Evolutionary conservation across 129 eudicot genomes (phyloP), one percentile per base, ranked within the genome.

Genomic region (Ambrosia artemisiifolia): DNA sequence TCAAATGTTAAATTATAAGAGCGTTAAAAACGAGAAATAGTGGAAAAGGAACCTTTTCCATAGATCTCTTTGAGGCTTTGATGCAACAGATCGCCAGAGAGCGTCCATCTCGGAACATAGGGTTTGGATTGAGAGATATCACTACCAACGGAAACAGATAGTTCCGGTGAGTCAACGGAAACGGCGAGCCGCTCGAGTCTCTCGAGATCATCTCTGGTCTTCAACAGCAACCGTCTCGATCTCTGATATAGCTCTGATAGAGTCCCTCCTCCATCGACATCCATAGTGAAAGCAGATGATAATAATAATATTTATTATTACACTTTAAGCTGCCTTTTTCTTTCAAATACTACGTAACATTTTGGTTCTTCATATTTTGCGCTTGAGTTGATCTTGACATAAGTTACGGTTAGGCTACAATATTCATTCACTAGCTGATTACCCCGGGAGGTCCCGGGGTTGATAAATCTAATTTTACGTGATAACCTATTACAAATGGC

Each of bases 31-130:
- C 8, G 32, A 67, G 32, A 44, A 56, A 43, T 6, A 4, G 9
- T 13, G 43, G 59, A 24, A 47, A 35, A 4, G 17, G 33, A 19
- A 94, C 98, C 98, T 84, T 82, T 83, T 94, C 98, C 98, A 94
- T n/a, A 90, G 91, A 88, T 94, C 96, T 51, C 96, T 87, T 40
- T 94, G 98, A 9, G 98, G 81, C 65, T 90, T 94, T 64, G 90
- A 84, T 20, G 93, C 79, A 63, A 90, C 84, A 40, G 98, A 94
- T 38, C 93, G 95, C 96, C 96, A 94, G 49, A 85, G 84, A 14
- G 75, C 87, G 53, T 94, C 98, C 97, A 94, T 94, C 17, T 94
- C 87, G 47, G 79, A 32, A 69, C 96, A 94, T 30, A 90, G 85
- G 20, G 93, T 69, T 50, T 80, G 95, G 83, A 94, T 88, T 90